Percentiles rank a stretch among this genome's conserved stretches.
Evolutionary conservation across 768 basidiomycete species (phyloP).

Genomic region (Kwoniella sp.): DNA sequence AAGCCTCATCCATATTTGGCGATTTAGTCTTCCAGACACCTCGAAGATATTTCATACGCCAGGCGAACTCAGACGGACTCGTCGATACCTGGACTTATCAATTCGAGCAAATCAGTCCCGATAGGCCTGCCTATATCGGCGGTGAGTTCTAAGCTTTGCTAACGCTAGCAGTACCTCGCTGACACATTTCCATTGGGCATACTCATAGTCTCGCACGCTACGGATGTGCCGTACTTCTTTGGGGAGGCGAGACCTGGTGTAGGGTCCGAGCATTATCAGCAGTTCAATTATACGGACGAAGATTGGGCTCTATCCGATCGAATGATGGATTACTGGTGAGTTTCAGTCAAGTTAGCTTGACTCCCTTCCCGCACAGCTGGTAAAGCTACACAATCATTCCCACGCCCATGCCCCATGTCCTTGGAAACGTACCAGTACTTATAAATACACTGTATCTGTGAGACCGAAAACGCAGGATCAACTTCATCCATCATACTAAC

Average conservation of each 20-base stretch:
- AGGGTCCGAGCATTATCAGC: conserved; percentile 2
- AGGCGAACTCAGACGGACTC: conserved; percentile 32
- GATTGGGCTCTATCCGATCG: conserved; percentile 25
- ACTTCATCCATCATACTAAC: conserved; percentile 45
- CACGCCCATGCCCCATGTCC: too few relatives aligned
- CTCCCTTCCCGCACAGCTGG: too few relatives aligned
- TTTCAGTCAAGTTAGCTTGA: too few relatives aligned
- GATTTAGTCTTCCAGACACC: conserved; percentile 48
- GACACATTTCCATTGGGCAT: too few relatives aligned
- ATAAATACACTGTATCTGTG: too few relatives aligned
- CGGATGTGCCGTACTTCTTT: conserved; percentile 16
- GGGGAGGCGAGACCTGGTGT: conserved; percentile 12
- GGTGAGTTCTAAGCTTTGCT: too few relatives aligned
- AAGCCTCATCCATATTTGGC: conserved; percentile 38
- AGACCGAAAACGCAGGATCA: too few relatives aligned
- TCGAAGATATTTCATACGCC: conserved; percentile 45
- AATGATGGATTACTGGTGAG: too few relatives aligned
- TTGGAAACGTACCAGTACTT: too few relatives aligned
- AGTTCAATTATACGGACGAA: conserved; percentile 31
- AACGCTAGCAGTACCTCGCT: not conserved
- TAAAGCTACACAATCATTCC: too few relatives aligned
- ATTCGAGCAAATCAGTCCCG: conserved; percentile 33
- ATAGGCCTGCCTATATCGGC: not conserved
- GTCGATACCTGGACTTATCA: conserved; percentile 47
- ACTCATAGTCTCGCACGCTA: conserved; percentile 14